phyloP scores from a whole-genome alignment of 2,329 filamentous ascomycete species.

The Arthroderma sp. region DNA sequence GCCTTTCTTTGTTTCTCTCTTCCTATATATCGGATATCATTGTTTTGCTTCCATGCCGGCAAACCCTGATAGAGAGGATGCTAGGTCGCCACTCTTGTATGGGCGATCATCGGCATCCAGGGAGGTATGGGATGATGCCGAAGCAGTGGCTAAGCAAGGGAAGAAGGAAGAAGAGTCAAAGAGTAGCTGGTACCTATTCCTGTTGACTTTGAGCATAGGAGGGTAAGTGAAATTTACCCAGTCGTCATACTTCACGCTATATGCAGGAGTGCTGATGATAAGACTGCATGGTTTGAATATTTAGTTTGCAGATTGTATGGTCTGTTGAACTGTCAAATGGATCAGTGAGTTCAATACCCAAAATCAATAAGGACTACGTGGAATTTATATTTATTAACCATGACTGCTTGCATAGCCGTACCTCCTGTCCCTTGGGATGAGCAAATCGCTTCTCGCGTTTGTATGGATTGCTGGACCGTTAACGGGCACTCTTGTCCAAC shows the following conservation, averaged over 20 bases:
- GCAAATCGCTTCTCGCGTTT: slow-evolving; percentile 68
- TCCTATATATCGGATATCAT: background rate
- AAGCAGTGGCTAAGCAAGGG: slow-evolving; percentile 22
- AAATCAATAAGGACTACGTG: too few species aligned
- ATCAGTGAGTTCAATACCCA: slow-evolving; percentile 40
- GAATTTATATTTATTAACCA: background rate
- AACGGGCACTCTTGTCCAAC: slow-evolving; percentile 66
- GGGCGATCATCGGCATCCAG: slow-evolving; percentile 9
- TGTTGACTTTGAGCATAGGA: slow-evolving; percentile 75
- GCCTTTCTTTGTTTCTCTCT: background rate
- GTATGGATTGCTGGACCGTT: slow-evolving; percentile 77
- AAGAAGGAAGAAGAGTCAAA: slow-evolving; percentile 49
- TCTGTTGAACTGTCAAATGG: slow-evolving; percentile 89
- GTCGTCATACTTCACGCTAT: background rate
- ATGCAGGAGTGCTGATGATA: background rate
- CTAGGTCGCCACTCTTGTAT: slow-evolving; percentile 10
- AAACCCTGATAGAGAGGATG: slow-evolving; percentile 7
- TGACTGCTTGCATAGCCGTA: slow-evolving; percentile 41
- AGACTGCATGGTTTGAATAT: too few species aligned
- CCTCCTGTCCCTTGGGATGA: slow-evolving; percentile 64
- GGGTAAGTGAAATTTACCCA: slow-evolving; percentile 35
- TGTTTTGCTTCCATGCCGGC: background rate
- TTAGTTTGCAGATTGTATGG: slow-evolving; percentile 80
- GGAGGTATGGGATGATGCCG: slow-evolving; percentile 11
- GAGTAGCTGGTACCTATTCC: slow-evolving; percentile 70